Evolutionary conservation across 768 basidiomycete species (phyloP).

Genomic region (Porpolomopsis calyptriformis): DNA sequence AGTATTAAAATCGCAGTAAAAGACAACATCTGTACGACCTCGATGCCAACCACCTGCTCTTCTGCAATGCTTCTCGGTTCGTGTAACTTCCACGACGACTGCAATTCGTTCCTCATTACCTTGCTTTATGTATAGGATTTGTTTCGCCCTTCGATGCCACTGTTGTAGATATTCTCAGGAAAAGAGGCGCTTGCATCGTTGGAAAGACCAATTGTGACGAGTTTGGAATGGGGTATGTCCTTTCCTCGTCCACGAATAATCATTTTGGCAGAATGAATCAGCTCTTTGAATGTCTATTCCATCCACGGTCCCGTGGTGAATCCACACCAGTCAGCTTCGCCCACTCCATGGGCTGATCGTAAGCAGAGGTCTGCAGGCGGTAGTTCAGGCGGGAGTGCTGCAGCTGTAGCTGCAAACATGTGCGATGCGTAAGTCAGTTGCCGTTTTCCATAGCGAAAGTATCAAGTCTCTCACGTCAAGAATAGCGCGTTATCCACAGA

Average conservation of each 20-base stretch:
- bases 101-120: neutral
- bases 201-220: constrained; percentile 97
- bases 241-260: neutral
- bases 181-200: constrained; percentile 57
- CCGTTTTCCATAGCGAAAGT: constrained; percentile 1
- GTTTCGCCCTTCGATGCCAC: constrained; percentile 80
- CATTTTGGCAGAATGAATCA: constrained; percentile 17
- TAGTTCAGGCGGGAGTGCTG: constrained; percentile 91
- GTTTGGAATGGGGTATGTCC: constrained; percentile 89
- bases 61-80: constrained; percentile 63
- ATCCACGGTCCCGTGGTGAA: constrained; percentile 73
- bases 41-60: constrained; percentile 62
- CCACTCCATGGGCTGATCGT: constrained; percentile 16
- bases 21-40: constrained; percentile 72
- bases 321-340: constrained; percentile 36
- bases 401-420: constrained; percentile 78
- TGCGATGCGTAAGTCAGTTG: constrained; percentile 62
- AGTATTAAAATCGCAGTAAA: constrained; percentile 63
- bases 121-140: constrained; percentile 44
- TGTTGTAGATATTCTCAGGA: constrained; percentile 52
- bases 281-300: constrained; percentile 70
- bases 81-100: constrained; percentile 2
- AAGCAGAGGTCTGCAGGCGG: constrained; percentile 71
- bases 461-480: neutral
- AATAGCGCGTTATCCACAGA: constrained; percentile 83